These are phyloP conservation scores for Phytopythium montanum DNA, from an alignment of 352 stramenopile genomes.

Conservation along the genomic window DNA sequence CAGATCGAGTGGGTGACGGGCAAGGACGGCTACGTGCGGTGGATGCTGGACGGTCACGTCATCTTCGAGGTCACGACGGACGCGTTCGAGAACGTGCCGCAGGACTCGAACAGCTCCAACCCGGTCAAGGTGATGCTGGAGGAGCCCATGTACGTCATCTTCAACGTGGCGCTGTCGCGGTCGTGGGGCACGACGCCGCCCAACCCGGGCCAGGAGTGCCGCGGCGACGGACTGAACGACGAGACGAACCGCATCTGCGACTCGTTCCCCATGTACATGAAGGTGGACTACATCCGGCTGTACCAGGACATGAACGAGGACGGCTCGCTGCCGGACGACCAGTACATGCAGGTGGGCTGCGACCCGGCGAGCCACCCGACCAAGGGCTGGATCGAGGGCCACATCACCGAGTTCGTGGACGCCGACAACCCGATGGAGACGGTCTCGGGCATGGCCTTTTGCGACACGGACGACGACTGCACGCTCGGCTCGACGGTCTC, in stretches of 20 bases:
- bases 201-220: conserved; percentile 43
- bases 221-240: conserved; percentile 39
- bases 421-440: conserved; percentile 38
- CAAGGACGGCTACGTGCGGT: conserved; percentile 56
- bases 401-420: conserved; percentile 62
- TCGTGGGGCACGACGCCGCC: conserved; percentile 77
- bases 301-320: conserved; percentile 54
- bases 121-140: conserved; percentile 67
- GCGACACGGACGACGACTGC: conserved; percentile 49
- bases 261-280: conserved; percentile 71
- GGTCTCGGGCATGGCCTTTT: conserved; percentile 50
- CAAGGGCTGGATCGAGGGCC: conserved; percentile 58
- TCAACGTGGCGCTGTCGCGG: conserved; percentile 91
- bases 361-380: conserved; percentile 56
- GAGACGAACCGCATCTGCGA: conserved; percentile 52
- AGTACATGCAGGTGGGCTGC: conserved; percentile 52
- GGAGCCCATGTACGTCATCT: conserved; percentile 92
- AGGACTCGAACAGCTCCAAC: conserved; percentile 40
- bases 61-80: conserved; percentile 63
- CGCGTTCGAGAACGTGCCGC: conserved; percentile 46
- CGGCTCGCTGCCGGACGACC: conserved; percentile 22
- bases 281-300: conserved; percentile 68
- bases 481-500: conserved; percentile 27
- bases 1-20: conserved; percentile 75
- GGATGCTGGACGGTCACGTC: conserved; percentile 53